Evolutionary conservation across 176 grass and related monocot genomes (phyloP).

Genomic region (Juncus effusus): DNA sequence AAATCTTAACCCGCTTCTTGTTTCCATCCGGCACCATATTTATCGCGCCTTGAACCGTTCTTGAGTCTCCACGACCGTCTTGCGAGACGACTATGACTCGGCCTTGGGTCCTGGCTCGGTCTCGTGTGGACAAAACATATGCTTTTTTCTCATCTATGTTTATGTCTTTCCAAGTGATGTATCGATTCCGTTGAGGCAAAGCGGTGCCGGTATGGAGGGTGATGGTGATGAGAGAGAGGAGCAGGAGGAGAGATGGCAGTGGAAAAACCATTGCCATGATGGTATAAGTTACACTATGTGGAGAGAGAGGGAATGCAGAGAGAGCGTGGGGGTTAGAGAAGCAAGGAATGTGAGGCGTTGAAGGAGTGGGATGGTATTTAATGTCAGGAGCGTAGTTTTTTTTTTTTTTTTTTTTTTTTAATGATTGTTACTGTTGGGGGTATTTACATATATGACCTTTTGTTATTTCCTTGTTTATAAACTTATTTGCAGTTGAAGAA

Average conservation of each 20-base stretch:
- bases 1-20: constrained; percentile 61
- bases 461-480: not conserved
- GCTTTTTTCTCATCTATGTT: constrained; percentile 20
- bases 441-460: not conserved
- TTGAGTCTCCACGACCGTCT: constrained; percentile 67
- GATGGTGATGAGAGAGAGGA: not conserved
- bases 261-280: constrained; percentile 3
- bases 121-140: not conserved
- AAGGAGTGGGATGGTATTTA: constrained; percentile 62
- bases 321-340: constrained; percentile 1
- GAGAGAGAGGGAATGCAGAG: not conserved
- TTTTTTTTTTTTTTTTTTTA: too few relatives aligned
- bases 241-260: constrained; percentile 3
- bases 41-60: constrained; percentile 84
- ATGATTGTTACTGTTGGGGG: constrained; percentile 7
- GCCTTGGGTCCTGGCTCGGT: not conserved
- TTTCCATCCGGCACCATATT: constrained; percentile 84
- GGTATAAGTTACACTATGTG: constrained; percentile 18
- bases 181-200: not conserved
- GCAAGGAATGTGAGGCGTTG: constrained; percentile 51
- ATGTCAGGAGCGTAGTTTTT: constrained; percentile 51
- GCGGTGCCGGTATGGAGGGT: not conserved
- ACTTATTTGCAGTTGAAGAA: not conserved
- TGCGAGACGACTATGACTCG: constrained; percentile 63
- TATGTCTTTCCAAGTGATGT: constrained; percentile 78